A percentile compares a stretch with the other conserved stretches of the same genome.
Evolutionary conservation across 768 basidiomycete genomes (phyloP).

Genomic region (Chalciporus chontae): DNA sequence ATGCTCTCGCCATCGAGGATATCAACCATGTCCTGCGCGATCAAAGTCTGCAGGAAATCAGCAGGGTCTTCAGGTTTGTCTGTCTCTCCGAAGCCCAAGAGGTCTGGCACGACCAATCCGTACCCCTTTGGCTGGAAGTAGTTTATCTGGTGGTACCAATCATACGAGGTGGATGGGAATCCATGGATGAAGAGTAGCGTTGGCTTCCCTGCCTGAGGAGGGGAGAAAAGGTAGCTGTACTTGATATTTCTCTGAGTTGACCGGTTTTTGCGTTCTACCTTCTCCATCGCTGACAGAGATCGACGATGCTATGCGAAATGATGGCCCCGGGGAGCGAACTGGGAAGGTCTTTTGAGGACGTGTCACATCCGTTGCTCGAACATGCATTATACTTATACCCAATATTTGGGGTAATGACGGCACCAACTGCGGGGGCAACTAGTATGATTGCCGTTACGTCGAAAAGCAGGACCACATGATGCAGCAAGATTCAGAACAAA

Average conservation of each 20-base stretch:
- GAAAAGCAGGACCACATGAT: neutral
- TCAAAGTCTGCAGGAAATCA: slow-evolving; percentile 24
- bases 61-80: slow-evolving; percentile 34
- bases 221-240: slow-evolving; percentile 35
- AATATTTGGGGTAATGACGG: too few relatives aligned
- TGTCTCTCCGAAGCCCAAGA: slow-evolving; percentile 46
- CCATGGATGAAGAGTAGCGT: slow-evolving; percentile 45
- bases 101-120: slow-evolving; percentile 44
- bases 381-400: too few relatives aligned
- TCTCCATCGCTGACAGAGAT: slow-evolving; percentile 19
- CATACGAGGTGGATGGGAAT: slow-evolving; percentile 40
- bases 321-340: neutral
- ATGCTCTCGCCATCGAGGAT: slow-evolving; percentile 36
- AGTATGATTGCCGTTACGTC: neutral
- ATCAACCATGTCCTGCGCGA: slow-evolving; percentile 35
- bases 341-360: too few relatives aligned
- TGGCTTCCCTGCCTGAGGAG: slow-evolving; percentile 25
- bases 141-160: slow-evolving; percentile 41
- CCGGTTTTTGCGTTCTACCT: slow-evolving; percentile 30
- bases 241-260: slow-evolving; percentile 31
- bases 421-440: too few relatives aligned
- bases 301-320: neutral
- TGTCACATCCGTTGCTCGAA: too few relatives aligned
- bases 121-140: slow-evolving; percentile 39
- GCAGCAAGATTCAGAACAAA: neutral